A percentile compares a stretch with the other conserved stretches of the same genome.
These are phyloP conservation scores for Polysphondylium violaceum DNA, from an alignment of 78 protist genomes.

Conservation along the genomic window DNA sequence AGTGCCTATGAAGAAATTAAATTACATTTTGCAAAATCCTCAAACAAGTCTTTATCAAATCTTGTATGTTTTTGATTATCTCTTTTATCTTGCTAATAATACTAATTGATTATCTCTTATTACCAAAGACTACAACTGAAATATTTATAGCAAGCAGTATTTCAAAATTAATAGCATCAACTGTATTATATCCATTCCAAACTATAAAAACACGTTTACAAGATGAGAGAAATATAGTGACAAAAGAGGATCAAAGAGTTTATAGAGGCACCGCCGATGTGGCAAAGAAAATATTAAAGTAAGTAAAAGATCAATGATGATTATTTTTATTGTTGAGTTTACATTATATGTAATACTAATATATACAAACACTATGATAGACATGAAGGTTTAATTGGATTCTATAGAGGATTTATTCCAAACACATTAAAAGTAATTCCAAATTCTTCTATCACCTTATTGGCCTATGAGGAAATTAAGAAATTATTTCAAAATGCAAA, in stretches of 20 bases:
- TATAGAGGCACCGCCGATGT: conserved; percentile 60
- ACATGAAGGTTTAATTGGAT: conserved; percentile 50
- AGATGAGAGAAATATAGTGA: conserved; percentile 74
- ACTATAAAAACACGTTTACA: conserved; percentile 61
- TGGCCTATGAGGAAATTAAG: conserved; percentile 70
- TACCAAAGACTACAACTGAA: conserved; percentile 7
- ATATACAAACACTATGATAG: neutral
- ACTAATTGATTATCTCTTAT: neutral
- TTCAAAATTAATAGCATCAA: conserved; percentile 59
- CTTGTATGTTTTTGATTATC: conserved; percentile 12
- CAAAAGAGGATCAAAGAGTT: conserved; percentile 8
- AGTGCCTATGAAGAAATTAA: conserved; percentile 52
- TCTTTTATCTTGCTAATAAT: neutral
- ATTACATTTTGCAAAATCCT: conserved; percentile 4
- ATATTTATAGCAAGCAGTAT: conserved; percentile 63
- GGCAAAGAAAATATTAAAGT: conserved; percentile 26
- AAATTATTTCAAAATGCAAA: conserved; percentile 19
- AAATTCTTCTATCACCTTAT: conserved; percentile 73
- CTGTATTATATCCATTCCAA: conserved; percentile 72
- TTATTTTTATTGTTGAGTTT: too few relatives aligned
- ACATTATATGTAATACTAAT: too few relatives aligned
- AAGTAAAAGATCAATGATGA: too few relatives aligned
- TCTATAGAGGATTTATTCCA: conserved; percentile 74
- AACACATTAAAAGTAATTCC: conserved; percentile 70
- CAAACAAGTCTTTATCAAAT: neutral